These are phyloP conservation scores for Handroanthus guayacan DNA, from an alignment of 257 asterid species.

Conservation along the genomic window DNA sequence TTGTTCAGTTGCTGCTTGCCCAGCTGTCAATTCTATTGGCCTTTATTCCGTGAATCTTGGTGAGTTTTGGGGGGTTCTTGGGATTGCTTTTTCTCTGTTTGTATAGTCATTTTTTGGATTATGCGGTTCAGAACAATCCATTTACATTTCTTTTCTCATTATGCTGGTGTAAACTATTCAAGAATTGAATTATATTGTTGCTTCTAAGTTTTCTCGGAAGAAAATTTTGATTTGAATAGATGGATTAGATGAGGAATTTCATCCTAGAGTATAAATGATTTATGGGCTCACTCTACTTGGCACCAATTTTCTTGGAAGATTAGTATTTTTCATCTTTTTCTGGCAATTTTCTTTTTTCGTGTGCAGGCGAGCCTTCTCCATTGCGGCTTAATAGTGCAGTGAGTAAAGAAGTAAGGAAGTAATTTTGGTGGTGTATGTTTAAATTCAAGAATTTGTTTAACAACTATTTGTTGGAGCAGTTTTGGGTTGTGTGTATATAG, in stretches of 20 bases:
- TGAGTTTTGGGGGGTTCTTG: conserved; percentile 30
- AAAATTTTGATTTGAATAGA: conserved; percentile 3
- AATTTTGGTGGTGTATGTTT: conserved; percentile 15
- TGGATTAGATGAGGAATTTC: conserved; percentile 17
- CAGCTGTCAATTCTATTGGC: conserved; percentile 13
- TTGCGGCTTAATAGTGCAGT: conserved; percentile 2
- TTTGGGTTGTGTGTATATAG: conserved; percentile 21
- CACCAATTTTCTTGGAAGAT: neutral
- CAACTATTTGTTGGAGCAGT: conserved; percentile 20
- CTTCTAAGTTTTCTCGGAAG: conserved; percentile 24
- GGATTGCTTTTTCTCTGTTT: conserved; percentile 14
- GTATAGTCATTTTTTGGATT: conserved; percentile 18
- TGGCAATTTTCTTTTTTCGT: conserved; percentile 8
- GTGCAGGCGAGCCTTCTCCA: conserved; percentile 38
- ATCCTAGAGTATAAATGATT: neutral
- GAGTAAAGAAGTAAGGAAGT: conserved; percentile 4
- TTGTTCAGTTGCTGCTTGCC: conserved; percentile 28
- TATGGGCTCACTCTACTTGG: neutral
- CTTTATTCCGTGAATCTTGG: conserved; percentile 27
- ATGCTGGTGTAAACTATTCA: conserved; percentile 10
- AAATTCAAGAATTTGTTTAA: conserved; percentile 16
- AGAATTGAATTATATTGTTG: conserved; percentile 17
- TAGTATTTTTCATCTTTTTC: neutral
- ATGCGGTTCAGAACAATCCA: conserved; percentile 11
- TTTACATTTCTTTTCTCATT: neutral